Evolutionary conservation across 257 asterid species (phyloP).

Genomic region (Solanum bulbocastanum): DNA sequence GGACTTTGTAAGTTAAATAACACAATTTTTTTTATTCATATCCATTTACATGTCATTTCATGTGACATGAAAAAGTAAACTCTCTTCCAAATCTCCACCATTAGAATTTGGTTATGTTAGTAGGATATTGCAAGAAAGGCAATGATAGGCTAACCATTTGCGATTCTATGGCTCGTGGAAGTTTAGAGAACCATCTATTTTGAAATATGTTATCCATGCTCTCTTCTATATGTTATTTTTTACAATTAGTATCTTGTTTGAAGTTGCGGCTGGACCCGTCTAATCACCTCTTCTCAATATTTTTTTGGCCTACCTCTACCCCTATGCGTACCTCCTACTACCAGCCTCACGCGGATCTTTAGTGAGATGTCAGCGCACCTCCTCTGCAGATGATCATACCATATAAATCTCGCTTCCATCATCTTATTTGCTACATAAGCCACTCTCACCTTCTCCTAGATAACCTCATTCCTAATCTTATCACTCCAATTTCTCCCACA

Average conservation of each 20-base stretch:
- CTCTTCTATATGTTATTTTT: neutral
- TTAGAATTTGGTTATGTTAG: constrained; percentile 58
- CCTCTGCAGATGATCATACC: neutral
- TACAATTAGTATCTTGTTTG: neutral
- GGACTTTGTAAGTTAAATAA: neutral
- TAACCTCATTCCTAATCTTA: neutral
- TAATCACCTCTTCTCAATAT: no score
- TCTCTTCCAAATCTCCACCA: constrained; percentile 76
- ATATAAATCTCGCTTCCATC: neutral
- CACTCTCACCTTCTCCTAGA: neutral
- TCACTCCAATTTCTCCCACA: neutral
- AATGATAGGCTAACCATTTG: constrained; percentile 70
- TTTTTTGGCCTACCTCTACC: neutral
- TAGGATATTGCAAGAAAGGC: constrained; percentile 77
- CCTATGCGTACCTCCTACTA: neutral
- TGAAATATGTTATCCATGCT: constrained; percentile 36
- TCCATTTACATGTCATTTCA: neutral
- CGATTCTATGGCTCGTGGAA: constrained; percentile 81
- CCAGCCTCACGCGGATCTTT: neutral
- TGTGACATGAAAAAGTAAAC: constrained; percentile 53
- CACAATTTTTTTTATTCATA: neutral
- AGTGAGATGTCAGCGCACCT: neutral
- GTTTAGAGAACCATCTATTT: constrained; percentile 91
- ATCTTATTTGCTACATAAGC: neutral
- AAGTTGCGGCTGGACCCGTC: neutral